Evolutionary conservation across 768 basidiomycete species (phyloP).

Genomic region (Hygrophorus russula): DNA sequence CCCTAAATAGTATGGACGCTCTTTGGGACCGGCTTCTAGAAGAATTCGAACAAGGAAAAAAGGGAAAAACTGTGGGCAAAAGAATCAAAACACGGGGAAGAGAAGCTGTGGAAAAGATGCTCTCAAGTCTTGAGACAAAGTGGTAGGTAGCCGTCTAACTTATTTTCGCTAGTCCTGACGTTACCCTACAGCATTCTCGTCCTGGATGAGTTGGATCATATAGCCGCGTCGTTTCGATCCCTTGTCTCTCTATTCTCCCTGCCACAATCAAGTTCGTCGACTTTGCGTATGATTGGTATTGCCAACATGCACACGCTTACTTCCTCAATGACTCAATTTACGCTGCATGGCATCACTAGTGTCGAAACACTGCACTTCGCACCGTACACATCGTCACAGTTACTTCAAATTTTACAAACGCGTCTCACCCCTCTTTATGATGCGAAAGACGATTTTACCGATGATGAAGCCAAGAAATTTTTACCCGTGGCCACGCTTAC

Average conservation of each 20-base stretch:
- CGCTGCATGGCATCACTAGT: conserved; percentile 14
- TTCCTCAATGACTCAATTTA: conserved; percentile 21
- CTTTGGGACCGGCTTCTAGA: conserved; percentile 63
- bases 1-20: conserved; percentile 50
- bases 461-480: conserved; percentile 35
- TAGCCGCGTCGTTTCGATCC: conserved; percentile 47
- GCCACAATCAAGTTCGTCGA: conserved; percentile 38
- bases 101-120: conserved; percentile 33
- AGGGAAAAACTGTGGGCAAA: conserved; percentile 23
- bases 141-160: conserved; percentile 28
- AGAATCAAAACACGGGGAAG: conserved; percentile 34
- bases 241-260: conserved; percentile 59
- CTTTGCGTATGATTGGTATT: conserved; percentile 69
- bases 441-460: conserved; percentile 14
- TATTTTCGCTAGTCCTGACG: not conserved
- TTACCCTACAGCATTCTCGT: conserved; percentile 46
- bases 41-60: conserved; percentile 28
- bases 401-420: conserved; percentile 55
- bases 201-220: conserved; percentile 82
- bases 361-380: conserved; percentile 69
- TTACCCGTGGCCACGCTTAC: conserved; percentile 54
- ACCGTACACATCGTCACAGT: conserved; percentile 64
- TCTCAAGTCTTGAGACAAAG: conserved; percentile 35
- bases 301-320: conserved; percentile 85
- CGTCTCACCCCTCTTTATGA: conserved; percentile 46